Base-by-base conservation (phyloP, 768 basidiomycete species). In the Pulveroboletus sp. region DNA sequence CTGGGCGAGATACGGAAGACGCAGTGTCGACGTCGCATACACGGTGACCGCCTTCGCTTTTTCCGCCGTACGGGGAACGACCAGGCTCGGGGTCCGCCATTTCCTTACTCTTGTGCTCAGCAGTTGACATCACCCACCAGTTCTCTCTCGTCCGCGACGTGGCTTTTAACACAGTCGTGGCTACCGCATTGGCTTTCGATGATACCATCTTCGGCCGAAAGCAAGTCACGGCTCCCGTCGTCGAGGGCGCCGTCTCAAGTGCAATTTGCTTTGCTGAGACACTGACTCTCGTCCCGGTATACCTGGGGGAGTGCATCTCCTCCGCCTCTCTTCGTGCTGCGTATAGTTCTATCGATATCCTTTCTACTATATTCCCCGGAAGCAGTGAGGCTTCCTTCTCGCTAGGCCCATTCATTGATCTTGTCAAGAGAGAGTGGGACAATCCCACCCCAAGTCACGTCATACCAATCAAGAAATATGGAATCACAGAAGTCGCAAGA, bases 371-470 rank as follows among this genome's bases (percentile, higher is more conserved):
- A 55, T 86, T 88, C 62, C 83, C 85, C 3, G 83, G 84, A 5
- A 82, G 81, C 59, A 83, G 81, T 59, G 89, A 90, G 53, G 83
- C 88, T 2, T 84, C 86, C 16, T 91, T 91, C 65, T 89, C 88
- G 2, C 72, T 93, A 7, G 83, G 80, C 9, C 82, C 86, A 10
- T 90, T 92, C 67, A 84, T 92, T 47, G 76, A 74, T 27, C 80
- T 93, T 27, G 87, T 92, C n/a, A 80, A 80, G 45, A 73, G 84
- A 32, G 89, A 93, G 70, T 86, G 86, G 84, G 73, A 75, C 52
- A 72, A 80, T 32, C 78, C 80, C 38, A 73, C 68, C 7, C 70
- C 72, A 13, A 77, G 76, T 23, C 74, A 77, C 12, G 71, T 72
- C 19, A 72, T 81, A 20, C 86, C 86, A 1, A 75, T 73, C 57